Percentiles rank a stretch among this genome's conserved stretches.
These are phyloP conservation scores for Dipteronia sinensis DNA, from an alignment of 345 rosid genomes.

Conservation along the genomic window DNA sequence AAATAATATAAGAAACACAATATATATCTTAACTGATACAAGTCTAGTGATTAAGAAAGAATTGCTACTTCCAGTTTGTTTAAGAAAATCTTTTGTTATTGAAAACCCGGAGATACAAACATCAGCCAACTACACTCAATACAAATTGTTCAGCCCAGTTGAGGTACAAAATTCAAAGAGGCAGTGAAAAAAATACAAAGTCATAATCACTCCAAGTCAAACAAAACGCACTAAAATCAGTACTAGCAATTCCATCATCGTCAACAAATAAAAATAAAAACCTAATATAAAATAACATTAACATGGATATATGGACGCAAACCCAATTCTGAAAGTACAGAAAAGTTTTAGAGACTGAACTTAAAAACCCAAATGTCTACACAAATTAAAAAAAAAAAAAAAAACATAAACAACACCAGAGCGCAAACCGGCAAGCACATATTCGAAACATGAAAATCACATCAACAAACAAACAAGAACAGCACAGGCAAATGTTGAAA, in stretches of 20 bases:
- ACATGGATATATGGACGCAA: neutral
- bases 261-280: neutral
- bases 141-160: neutral
- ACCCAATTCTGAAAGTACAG: neutral
- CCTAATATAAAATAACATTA: neutral
- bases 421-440: neutral
- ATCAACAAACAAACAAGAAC: slow-evolving; percentile 1
- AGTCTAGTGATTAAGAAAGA: neutral
- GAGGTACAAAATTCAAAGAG: slow-evolving; percentile 1
- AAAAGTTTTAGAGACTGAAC: neutral
- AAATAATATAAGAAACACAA: neutral
- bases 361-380: neutral
- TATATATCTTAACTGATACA: neutral
- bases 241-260: neutral
- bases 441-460: neutral
- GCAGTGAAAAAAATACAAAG: neutral
- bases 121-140: neutral
- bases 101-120: neutral
- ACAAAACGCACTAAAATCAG: slow-evolving; percentile 17
- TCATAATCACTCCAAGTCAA: neutral
- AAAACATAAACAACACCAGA: neutral
- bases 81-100: neutral
- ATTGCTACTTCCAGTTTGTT: neutral
- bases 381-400: neutral
- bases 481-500: neutral